These are phyloP conservation scores for Hypholoma sublateritium DNA, from an alignment of 768 basidiomycete species.

Conservation along the genomic window DNA sequence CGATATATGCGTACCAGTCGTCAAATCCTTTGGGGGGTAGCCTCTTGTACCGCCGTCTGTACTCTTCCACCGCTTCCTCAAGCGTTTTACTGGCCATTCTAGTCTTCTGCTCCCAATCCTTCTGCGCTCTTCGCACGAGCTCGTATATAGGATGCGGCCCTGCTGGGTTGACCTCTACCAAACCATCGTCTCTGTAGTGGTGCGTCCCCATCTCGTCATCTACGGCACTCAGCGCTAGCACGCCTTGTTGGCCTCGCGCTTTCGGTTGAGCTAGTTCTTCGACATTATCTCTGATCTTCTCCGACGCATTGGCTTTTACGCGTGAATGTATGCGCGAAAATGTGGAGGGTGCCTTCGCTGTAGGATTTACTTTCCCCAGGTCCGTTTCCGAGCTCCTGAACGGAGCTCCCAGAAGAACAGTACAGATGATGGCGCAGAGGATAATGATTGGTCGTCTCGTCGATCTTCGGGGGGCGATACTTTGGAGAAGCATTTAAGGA, in stretches of 20 bases:
- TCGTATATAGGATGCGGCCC: conserved; percentile 75
- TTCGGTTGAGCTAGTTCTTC: neutral
- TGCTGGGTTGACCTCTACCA: conserved; percentile 38
- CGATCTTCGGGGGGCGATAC: neutral
- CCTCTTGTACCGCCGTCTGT: conserved; percentile 70
- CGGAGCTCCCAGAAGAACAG: neutral
- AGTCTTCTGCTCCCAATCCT: conserved; percentile 59
- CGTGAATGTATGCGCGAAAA: neutral
- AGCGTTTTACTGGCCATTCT: conserved; percentile 72
- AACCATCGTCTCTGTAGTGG: conserved; percentile 35
- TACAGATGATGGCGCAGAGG: neutral
- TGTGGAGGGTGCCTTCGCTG: neutral
- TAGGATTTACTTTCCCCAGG: neutral
- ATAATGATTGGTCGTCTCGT: conserved; percentile 1
- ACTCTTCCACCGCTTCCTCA: conserved; percentile 74
- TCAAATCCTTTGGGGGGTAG: conserved; percentile 85
- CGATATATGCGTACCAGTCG: conserved; percentile 59
- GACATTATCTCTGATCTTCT: neutral
- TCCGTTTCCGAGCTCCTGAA: neutral
- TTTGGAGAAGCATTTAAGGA: neutral
- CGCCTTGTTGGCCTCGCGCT: neutral
- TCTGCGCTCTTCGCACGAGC: conserved; percentile 72
- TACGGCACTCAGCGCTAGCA: neutral
- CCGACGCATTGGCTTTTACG: neutral
- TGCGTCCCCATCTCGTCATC: conserved; percentile 24